Conservation (phyloP, 2,329 filamentous ascomycete genomes). For the Paecilomyces fulvus region DNA sequence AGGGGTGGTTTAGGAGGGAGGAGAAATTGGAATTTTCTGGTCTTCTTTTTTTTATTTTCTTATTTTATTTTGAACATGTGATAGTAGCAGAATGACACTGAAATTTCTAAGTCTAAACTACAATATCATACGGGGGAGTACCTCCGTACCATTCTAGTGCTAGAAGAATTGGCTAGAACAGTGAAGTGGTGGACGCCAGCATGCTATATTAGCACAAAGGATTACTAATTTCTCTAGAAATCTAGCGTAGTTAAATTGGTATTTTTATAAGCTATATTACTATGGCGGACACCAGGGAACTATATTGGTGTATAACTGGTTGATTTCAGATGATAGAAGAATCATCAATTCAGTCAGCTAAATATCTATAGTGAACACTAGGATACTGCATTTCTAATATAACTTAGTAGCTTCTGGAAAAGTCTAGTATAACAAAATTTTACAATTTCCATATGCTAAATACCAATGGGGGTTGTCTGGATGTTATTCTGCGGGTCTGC, state of each 20-base stretch:
- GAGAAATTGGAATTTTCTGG: background rate
- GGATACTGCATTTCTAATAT: background rate
- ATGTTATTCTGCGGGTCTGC: background rate
- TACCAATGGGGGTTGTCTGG: background rate
- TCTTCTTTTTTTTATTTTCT: no score
- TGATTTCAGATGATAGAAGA: background rate
- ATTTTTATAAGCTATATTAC: background rate
- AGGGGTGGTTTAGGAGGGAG: conserved; percentile 10
- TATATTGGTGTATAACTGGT: background rate
- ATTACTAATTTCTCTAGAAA: background rate
- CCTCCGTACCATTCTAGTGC: background rate
- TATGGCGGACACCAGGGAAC: background rate
- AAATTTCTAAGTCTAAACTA: background rate
- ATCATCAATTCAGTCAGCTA: background rate
- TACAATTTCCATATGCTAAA: background rate
- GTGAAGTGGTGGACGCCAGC: background rate
- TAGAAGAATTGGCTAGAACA: background rate
- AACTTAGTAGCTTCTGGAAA: no score
- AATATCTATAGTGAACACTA: background rate
- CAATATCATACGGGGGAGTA: background rate
- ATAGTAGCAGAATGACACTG: background rate
- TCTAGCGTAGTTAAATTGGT: background rate
- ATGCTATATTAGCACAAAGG: background rate
- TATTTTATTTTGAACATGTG: background rate
- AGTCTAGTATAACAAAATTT: no score